Conservation (phyloP, 768 basidiomycete genomes). For the Phanerochaete sordida region DNA sequence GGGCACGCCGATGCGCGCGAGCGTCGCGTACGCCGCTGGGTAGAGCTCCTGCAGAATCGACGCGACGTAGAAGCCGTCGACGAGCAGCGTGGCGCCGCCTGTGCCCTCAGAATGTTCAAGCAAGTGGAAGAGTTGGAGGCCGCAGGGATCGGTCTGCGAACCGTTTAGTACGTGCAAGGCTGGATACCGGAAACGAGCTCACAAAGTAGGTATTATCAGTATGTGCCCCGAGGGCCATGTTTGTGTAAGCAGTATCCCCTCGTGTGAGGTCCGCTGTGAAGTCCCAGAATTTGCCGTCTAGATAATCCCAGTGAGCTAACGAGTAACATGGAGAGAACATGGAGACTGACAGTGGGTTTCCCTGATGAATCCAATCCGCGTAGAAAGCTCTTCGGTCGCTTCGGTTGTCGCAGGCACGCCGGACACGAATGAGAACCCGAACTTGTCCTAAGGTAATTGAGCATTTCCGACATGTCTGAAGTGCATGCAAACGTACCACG, state of each 20-base stretch:
- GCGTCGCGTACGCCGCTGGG: constrained; percentile 64
- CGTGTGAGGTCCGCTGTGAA: constrained; percentile 89
- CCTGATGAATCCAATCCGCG: constrained; percentile 82
- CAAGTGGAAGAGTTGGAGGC: constrained; percentile 95
- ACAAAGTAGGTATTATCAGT: constrained; percentile 77
- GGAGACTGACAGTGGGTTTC: constrained; percentile 66
- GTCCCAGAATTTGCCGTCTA: constrained; percentile 96
- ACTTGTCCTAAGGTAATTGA: constrained; percentile 54
- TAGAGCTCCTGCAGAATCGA: constrained; percentile 69
- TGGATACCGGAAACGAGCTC: constrained; percentile 20
- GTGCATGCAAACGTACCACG: constrained; percentile 48
- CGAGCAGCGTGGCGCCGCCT: constrained; percentile 88
- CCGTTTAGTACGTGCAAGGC: neutral
- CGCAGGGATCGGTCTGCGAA: constrained; percentile 82
- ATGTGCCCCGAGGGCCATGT: constrained; percentile 82
- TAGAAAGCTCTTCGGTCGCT: constrained; percentile 75
- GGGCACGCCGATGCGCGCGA: constrained; percentile 67
- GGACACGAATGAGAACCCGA: constrained; percentile 85
- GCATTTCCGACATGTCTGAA: neutral
- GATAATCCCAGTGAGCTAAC: neutral
- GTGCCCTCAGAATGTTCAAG: constrained; percentile 77
- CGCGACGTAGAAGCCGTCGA: constrained; percentile 94
- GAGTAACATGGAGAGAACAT: neutral
- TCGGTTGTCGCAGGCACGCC: constrained; percentile 79
- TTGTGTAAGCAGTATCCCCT: constrained; percentile 94